Conservation (phyloP, 2,329 filamentous ascomycete genomes). For the Colletotrichum sansevieriae region DNA sequence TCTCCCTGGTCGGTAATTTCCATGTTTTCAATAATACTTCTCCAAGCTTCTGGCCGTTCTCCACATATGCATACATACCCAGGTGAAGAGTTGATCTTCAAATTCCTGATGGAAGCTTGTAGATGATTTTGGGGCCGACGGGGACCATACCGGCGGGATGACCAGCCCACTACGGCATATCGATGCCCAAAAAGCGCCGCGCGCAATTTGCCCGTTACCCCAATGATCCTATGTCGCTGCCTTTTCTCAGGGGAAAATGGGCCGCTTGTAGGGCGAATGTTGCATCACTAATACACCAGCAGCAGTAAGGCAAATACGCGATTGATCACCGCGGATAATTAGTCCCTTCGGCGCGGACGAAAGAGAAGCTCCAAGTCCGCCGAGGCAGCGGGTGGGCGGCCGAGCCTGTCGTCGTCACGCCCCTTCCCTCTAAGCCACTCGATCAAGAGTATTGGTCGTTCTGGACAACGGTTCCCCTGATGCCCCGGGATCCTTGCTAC, state of each 20-base stretch:
- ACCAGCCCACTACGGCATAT: conserved; percentile 5
- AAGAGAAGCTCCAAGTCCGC: conserved; percentile 29
- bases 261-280: conserved; percentile 27
- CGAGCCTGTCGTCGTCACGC: conserved; percentile 37
- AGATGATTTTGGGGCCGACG: conserved; percentile 18
- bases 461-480: conserved; percentile 37
- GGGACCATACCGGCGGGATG: conserved; percentile 13
- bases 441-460: conserved; percentile 21
- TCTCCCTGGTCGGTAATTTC: neutral
- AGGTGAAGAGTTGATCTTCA: conserved; percentile 18
- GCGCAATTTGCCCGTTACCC: neutral
- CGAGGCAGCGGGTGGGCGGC: conserved; percentile 31
- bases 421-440: conserved; percentile 36
- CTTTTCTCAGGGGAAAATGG: conserved; percentile 26
- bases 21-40: conserved; percentile 23
- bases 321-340: neutral
- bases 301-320: neutral
- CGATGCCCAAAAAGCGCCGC: neutral
- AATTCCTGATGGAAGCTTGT: conserved; percentile 14
- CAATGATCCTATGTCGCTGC: neutral
- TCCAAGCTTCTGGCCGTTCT: conserved; percentile 28
- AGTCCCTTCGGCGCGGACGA: conserved; percentile 31
- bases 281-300: conserved; percentile 13
- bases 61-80: neutral
- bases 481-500: conserved; percentile 26